phyloP scores from a whole-genome alignment of 176 grass and related monocot species.

The Cymbopogon citratus region DNA sequence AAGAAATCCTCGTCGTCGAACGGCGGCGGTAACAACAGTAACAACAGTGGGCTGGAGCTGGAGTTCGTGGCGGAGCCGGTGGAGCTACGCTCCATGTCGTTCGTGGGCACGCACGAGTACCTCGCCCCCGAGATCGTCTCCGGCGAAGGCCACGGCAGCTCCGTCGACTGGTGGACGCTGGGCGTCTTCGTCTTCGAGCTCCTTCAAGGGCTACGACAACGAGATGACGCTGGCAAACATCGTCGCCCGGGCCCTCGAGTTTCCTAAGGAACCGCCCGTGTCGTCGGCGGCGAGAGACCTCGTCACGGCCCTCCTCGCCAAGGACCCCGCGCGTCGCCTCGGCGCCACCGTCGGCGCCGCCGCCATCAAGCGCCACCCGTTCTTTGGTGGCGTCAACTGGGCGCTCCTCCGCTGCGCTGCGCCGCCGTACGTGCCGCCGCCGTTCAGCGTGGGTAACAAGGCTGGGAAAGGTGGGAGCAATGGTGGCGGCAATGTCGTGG shows the following conservation, averaged over 20 bases:
- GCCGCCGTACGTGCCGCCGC: too few relatives aligned
- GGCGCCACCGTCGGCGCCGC: too few relatives aligned
- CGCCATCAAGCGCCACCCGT: too few relatives aligned
- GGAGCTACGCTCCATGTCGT: slow-evolving; percentile 85
- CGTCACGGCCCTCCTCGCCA: too few relatives aligned
- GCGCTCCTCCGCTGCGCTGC: too few relatives aligned
- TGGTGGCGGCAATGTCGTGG: too few relatives aligned
- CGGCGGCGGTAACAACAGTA: neutral
- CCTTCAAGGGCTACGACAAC: slow-evolving; percentile 80
- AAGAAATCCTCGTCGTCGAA: slow-evolving; percentile 34
- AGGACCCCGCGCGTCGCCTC: too few relatives aligned
- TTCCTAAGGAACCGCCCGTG: too few relatives aligned
- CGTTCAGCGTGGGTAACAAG: too few relatives aligned
- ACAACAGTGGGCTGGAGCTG: slow-evolving; percentile 18
- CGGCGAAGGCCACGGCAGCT: slow-evolving; percentile 84
- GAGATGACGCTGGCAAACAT: slow-evolving; percentile 87
- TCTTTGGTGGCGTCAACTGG: too few relatives aligned
- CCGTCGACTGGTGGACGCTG: slow-evolving; percentile 96
- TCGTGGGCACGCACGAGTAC: slow-evolving; percentile 97
- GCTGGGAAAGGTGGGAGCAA: too few relatives aligned
- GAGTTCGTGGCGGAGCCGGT: slow-evolving; percentile 88
- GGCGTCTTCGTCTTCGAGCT: slow-evolving; percentile 89
- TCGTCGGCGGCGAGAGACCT: too few relatives aligned
- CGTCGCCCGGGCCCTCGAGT: slow-evolving; percentile 49
- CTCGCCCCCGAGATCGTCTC: slow-evolving; percentile 91